Percentiles rank a stretch among this genome's conserved stretches.
Evolutionary conservation across 768 basidiomycete species (phyloP).

Genomic region (Cystoderma amianthinum): DNA sequence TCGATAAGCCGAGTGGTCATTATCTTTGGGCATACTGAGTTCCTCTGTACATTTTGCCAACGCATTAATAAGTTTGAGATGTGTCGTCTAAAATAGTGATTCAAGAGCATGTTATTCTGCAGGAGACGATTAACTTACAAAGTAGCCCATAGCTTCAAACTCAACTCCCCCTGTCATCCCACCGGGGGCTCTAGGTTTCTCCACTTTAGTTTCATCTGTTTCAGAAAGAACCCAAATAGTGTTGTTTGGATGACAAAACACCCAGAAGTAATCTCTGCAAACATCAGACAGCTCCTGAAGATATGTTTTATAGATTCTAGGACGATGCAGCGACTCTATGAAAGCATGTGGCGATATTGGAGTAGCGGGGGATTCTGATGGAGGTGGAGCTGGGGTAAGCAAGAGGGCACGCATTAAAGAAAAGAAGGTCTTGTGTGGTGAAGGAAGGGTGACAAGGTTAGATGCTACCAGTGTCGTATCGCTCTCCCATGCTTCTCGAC

Average conservation of each 20-base stretch:
- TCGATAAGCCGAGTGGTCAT: slow-evolving; percentile 70
- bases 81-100: slow-evolving; percentile 58
- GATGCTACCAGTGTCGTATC: slow-evolving; percentile 27
- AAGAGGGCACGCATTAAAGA: slow-evolving; percentile 70
- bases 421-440: slow-evolving; percentile 67
- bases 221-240: slow-evolving; percentile 82
- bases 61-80: slow-evolving; percentile 82
- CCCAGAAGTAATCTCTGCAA: slow-evolving; percentile 93
- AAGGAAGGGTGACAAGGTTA: slow-evolving; percentile 58
- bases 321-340: slow-evolving; percentile 43
- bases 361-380: slow-evolving; percentile 21
- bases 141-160: slow-evolving; percentile 93
- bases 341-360: slow-evolving; percentile 64
- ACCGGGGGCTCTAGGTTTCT: slow-evolving; percentile 89
- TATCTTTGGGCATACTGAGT: slow-evolving; percentile 56
- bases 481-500: slow-evolving; percentile 55
- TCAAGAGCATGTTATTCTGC: not conserved
- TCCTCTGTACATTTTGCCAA: slow-evolving; percentile 61
- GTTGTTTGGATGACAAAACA: slow-evolving; percentile 95
- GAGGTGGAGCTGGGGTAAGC: slow-evolving; percentile 40
- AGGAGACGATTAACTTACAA: slow-evolving; percentile 47
- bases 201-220: slow-evolving; percentile 78
- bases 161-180: slow-evolving; percentile 99
- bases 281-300: slow-evolving; percentile 62
- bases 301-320: slow-evolving; percentile 29